Evolutionary conservation across 177 flowering plant species (phyloP).

Genomic region (Telopea speciosissima): DNA sequence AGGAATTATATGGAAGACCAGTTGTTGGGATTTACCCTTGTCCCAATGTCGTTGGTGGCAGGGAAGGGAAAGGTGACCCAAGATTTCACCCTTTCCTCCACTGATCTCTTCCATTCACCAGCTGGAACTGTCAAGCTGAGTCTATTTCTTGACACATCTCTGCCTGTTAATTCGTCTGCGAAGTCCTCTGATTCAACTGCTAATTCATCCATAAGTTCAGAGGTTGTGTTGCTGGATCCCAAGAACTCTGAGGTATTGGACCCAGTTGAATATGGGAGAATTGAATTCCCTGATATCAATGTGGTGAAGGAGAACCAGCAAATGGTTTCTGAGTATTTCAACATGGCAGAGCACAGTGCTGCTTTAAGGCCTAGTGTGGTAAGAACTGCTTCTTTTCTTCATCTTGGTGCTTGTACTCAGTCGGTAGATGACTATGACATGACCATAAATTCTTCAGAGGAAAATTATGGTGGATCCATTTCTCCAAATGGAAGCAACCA

Average conservation of each 20-base stretch:
- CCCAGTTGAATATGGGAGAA: constrained; percentile 45
- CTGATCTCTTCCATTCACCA: constrained; percentile 64
- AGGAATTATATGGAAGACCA: constrained; percentile 58
- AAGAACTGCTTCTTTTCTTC: constrained; percentile 36
- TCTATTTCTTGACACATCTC: constrained; percentile 27
- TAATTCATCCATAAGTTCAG: constrained; percentile 41
- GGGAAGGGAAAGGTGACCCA: constrained; percentile 39
- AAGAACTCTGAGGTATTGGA: constrained; percentile 25
- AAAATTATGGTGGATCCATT: constrained; percentile 12
- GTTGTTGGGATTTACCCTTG: constrained; percentile 54
- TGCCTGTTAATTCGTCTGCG: constrained; percentile 4
- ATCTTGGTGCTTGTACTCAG: constrained; percentile 23
- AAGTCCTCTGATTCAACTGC: constrained; percentile 7
- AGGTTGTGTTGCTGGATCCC: constrained; percentile 41
- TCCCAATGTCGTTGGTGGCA: constrained; percentile 35
- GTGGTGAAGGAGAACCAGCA: constrained; percentile 39
- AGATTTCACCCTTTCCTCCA: constrained; percentile 54
- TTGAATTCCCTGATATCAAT: constrained; percentile 53
- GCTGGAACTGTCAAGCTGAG: constrained; percentile 50
- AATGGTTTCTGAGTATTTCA: constrained; percentile 49
- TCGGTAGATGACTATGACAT: background rate
- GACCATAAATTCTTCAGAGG: constrained; percentile 23
- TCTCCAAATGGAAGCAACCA: constrained; percentile 29
- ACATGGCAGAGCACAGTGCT: background rate
- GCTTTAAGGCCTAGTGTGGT: constrained; percentile 13